These are phyloP conservation scores for Geum urbanum DNA, from an alignment of 306 rosid genomes.

Conservation along the genomic window DNA sequence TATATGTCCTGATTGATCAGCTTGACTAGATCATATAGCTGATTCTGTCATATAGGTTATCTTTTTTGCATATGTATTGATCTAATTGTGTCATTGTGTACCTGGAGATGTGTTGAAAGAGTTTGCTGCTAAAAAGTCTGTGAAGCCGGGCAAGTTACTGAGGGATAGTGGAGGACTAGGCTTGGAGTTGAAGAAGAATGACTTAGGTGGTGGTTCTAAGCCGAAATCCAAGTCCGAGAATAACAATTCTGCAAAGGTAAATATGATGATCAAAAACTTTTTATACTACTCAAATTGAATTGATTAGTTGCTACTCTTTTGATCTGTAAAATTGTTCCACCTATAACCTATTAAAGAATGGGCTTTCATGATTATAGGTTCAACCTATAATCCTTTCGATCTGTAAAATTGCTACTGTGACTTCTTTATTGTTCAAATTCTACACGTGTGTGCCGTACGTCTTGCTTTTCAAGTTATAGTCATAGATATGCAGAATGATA, in stretches of 20 bases:
- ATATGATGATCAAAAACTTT: neutral
- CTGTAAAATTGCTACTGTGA: too few species aligned
- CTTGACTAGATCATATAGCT: too few species aligned
- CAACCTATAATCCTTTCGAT: too few species aligned
- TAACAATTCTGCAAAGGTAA: slow-evolving; percentile 33
- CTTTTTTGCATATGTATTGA: too few species aligned
- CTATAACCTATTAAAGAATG: neutral
- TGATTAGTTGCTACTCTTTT: neutral
- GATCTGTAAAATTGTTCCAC: neutral
- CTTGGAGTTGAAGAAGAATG: slow-evolving; percentile 39
- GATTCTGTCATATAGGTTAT: too few species aligned
- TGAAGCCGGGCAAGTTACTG: slow-evolving; percentile 68
- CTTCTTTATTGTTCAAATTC: too few species aligned
- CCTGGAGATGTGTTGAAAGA: slow-evolving; percentile 78
- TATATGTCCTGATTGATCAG: too few species aligned
- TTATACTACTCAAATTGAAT: neutral
- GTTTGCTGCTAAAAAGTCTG: slow-evolving; percentile 77
- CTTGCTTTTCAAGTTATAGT: too few species aligned
- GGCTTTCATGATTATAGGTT: too few species aligned
- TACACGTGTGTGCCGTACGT: too few species aligned
- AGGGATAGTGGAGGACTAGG: slow-evolving; percentile 50
- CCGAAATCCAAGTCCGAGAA: slow-evolving; percentile 25
- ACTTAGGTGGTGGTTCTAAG: slow-evolving; percentile 27
- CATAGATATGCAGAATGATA: too few species aligned
- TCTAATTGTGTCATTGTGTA: too few species aligned